Evolutionary conservation across 257 asterid species (phyloP).

Genomic region (Solanum piurae): DNA sequence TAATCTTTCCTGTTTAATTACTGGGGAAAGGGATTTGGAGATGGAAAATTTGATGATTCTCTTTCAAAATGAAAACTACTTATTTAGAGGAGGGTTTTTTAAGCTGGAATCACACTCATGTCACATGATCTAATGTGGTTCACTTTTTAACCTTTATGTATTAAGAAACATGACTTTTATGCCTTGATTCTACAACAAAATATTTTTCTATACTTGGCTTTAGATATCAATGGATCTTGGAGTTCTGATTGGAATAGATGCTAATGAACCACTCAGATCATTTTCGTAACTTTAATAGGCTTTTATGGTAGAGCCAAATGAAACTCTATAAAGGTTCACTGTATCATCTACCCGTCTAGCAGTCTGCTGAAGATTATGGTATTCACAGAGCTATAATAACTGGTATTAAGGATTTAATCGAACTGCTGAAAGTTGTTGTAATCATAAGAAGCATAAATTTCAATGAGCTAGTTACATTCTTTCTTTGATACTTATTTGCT

Average conservation of each 20-base stretch:
- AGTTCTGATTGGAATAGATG: background rate
- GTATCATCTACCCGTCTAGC: background rate
- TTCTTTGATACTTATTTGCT: background rate
- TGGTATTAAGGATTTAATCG: background rate
- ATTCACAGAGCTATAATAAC: background rate
- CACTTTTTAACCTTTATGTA: background rate
- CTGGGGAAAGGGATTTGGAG: background rate
- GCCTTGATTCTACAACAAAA: background rate
- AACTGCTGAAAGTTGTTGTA: background rate
- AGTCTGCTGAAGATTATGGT: background rate
- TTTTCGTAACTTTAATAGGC: background rate
- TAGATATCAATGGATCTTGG: background rate
- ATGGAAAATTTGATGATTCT: background rate
- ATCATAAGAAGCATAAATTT: background rate
- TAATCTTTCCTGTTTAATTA: background rate
- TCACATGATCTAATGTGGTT: background rate
- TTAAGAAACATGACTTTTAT: background rate
- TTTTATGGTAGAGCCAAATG: background rate
- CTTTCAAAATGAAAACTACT: background rate
- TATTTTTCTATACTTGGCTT: background rate
- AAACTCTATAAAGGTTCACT: background rate
- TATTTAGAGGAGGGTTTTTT: background rate
- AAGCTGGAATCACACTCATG: background rate
- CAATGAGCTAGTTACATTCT: too few species aligned
- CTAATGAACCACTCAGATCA: background rate